Evolutionary conservation across 2,329 filamentous ascomycete species (phyloP).

Genomic region (Thielaviopsis ethacetica): DNA sequence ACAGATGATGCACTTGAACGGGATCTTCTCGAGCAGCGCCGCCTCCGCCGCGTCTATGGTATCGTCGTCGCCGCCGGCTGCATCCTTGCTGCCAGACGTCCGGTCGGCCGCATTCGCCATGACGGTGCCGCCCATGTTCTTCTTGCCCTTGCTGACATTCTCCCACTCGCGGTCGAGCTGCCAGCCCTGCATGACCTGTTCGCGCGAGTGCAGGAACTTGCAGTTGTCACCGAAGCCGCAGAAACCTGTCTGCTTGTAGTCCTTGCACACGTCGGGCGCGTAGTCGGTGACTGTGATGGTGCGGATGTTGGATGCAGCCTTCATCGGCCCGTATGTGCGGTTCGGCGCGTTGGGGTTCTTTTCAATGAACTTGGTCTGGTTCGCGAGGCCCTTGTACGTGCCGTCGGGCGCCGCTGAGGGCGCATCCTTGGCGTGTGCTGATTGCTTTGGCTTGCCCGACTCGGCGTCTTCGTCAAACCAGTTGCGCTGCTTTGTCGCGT

Average conservation of each 20-base stretch:
- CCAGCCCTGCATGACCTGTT: slow-evolving; percentile 84
- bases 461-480: slow-evolving; percentile 60
- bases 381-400: slow-evolving; percentile 61
- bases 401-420: slow-evolving; percentile 23
- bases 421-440: slow-evolving; percentile 23
- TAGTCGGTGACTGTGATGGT: slow-evolving; percentile 85
- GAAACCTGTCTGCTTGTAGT: slow-evolving; percentile 69
- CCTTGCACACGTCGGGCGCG: slow-evolving; percentile 86
- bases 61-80: slow-evolving; percentile 23
- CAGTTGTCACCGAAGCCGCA: slow-evolving; percentile 54
- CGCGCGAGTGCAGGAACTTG: slow-evolving; percentile 62
- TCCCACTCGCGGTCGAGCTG: slow-evolving; percentile 94
- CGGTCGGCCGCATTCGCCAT: slow-evolving; percentile 41
- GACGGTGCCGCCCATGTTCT: slow-evolving; percentile 41
- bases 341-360: slow-evolving; percentile 61
- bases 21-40: slow-evolving; percentile 64
- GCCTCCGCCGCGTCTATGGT: slow-evolving; percentile 36
- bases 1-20: slow-evolving; percentile 82
- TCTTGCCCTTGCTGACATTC: slow-evolving; percentile 56
- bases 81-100: slow-evolving; percentile 14
- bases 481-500: slow-evolving; percentile 76
- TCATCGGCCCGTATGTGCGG: slow-evolving; percentile 66
- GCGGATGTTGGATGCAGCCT: slow-evolving; percentile 75
- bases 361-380: slow-evolving; percentile 57
- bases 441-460: slow-evolving; percentile 32